Evolutionary conservation across 352 stramenopile species (phyloP).

Genomic region (Pythium rhizo-oryzae): DNA sequence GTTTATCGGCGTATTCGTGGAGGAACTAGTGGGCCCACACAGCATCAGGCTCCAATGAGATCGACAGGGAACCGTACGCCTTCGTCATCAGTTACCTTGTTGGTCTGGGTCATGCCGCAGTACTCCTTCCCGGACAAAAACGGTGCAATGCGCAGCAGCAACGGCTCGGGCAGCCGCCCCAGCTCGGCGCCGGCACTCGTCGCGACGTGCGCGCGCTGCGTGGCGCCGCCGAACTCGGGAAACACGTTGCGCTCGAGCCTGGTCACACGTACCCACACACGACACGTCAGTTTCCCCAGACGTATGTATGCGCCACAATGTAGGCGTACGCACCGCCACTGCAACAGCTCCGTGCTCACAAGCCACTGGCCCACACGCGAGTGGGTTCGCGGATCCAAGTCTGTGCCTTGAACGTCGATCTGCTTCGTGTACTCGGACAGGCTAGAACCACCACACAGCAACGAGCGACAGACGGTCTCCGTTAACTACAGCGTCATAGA

Average conservation of each 20-base stretch:
- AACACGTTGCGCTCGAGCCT: constrained; percentile 26
- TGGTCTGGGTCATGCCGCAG: constrained; percentile 23
- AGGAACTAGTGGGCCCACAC: constrained; percentile 19
- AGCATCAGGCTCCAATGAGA: too few relatives aligned
- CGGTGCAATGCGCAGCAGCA: constrained; percentile 25
- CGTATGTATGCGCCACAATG: not conserved
- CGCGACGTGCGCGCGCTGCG: constrained; percentile 4
- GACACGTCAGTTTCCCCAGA: not conserved
- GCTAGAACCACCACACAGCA: not conserved
- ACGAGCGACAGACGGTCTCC: not conserved
- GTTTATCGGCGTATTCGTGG: constrained; percentile 20
- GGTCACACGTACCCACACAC: not conserved
- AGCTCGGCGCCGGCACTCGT: constrained; percentile 27
- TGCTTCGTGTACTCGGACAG: constrained; percentile 23
- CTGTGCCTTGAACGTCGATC: not conserved
- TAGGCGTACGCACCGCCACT: constrained; percentile 17
- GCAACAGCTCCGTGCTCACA: constrained; percentile 25
- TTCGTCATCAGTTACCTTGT: constrained; percentile 15
- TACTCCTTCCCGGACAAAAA: constrained; percentile 24
- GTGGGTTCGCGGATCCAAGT: constrained; percentile 11
- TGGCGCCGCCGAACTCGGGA: constrained; percentile 3
- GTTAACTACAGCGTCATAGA: too few relatives aligned
- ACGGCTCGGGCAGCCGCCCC: constrained; percentile 24
- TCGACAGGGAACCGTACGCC: too few relatives aligned
- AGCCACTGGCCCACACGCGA: constrained; percentile 22